Evolutionary conservation across 306 rosid genomes (phyloP).

Genomic region (Inga oerstediana): DNA sequence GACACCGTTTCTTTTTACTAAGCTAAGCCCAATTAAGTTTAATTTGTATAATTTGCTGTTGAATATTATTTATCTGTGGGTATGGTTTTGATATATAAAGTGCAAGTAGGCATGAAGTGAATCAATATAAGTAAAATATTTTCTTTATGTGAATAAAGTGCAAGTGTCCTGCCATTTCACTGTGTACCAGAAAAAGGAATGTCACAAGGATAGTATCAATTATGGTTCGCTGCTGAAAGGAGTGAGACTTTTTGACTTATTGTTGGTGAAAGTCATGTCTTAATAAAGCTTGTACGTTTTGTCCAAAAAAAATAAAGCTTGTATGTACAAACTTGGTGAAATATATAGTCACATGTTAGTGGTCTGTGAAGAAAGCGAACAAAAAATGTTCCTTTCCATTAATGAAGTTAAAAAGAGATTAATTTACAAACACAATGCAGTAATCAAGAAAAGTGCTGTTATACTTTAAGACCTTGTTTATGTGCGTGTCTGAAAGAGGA

Average conservation of each 20-base stretch:
- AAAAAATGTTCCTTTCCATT: neutral
- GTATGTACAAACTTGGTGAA: constrained; percentile 37
- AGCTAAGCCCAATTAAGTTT: neutral
- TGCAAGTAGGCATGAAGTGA: neutral
- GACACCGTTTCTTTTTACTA: neutral
- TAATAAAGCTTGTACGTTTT: constrained; percentile 42
- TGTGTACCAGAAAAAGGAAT: constrained; percentile 41
- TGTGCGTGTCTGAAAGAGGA: neutral
- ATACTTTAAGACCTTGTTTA: neutral
- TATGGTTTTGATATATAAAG: neutral
- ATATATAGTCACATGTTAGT: constrained; percentile 24
- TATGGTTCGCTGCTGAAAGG: constrained; percentile 24
- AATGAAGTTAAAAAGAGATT: neutral
- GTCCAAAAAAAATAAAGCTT: constrained; percentile 28
- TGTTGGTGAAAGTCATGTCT: constrained; percentile 55
- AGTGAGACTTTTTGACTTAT: constrained; percentile 75
- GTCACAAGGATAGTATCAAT: constrained; percentile 34
- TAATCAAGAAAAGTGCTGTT: neutral
- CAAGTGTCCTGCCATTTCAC: no score
- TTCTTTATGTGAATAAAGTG: neutral
- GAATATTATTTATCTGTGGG: neutral
- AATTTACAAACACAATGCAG: neutral
- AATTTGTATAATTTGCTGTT: neutral
- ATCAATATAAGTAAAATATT: neutral
- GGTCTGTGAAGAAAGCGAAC: neutral